Base-by-base conservation (phyloP, 441 rosid genomes). In the Adansonia madagascariensis region DNA sequence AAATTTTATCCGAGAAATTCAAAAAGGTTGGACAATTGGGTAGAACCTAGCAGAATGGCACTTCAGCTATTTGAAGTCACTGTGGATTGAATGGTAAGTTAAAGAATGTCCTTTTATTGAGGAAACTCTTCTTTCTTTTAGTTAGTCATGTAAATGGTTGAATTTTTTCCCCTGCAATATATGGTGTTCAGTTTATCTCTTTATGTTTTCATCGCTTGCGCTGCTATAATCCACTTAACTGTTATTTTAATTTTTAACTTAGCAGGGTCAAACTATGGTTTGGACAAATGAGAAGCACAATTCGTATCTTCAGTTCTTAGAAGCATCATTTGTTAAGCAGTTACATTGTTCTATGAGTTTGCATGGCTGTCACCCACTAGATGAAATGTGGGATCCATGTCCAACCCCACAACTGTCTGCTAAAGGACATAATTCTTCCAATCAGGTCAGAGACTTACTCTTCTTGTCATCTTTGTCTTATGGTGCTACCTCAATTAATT, bases 281-380 rank as follows among this genome's bases (percentile, higher is more conserved):
- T 94, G 98, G 98, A 94, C 97, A 41, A 81, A 93, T 84, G 94
- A 93, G 90, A 93, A 85, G 84, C 97, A 91, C 82, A 80, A 79
- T 46, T 74, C 79, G 10, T 93, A 90, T 81, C 90, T 93, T 67
- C 75, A 82, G 73, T 82, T 83, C 17, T 68, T 94, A 64, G 97
- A 94, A 86, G 87, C 83, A 73, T 88, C 95, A 12, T 93, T 94
- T 79, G 87, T 94, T 60, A 82, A 80, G 79, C 92, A 93, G 74
- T 77, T 92, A 85, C 84, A 84, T 65, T 77, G 82, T 47, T 84
- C 89, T 2, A 79, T 77, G 77, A 85, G 82, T 27, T 76, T 78
- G 71, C 81, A 31, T 20, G 82, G 81, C 31, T 8, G 75, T 60
- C 46, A 55, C 15, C 61, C 57, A 57, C 78, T 41, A 22, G 79